A percentile compares a stretch with the other conserved stretches of the same genome.
These are phyloP conservation scores for Sphagnum magellanicum DNA, from an alignment of 228 moss, liverwort and hornwort genomes.

Conservation along the genomic window DNA sequence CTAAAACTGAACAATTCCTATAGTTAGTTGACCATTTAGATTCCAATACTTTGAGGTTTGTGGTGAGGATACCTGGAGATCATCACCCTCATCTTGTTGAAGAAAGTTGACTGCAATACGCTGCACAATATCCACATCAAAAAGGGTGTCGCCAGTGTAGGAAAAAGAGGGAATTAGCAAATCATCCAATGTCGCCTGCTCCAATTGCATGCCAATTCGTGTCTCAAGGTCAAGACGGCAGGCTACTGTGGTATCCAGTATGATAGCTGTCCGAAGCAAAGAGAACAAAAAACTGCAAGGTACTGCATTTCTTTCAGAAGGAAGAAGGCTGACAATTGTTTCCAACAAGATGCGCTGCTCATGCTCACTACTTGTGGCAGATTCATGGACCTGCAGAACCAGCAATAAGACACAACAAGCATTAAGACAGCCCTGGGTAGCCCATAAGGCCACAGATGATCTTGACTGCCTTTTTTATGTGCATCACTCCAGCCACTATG, in stretches of 20 bases:
- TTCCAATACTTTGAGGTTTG: no score
- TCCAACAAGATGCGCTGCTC: conserved; percentile 57
- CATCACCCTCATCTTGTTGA: conserved; percentile 51
- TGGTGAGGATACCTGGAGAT: conserved; percentile 28
- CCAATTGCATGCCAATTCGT: conserved; percentile 58
- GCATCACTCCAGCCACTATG: no score
- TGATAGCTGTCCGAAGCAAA: conserved; percentile 43
- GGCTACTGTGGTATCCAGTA: conserved; percentile 46
- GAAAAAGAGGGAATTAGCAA: conserved; percentile 43
- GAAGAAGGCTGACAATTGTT: conserved; percentile 50
- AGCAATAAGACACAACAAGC: neutral
- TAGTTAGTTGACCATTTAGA: no score
- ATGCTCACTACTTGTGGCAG: conserved; percentile 58
- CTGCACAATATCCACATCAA: conserved; percentile 63
- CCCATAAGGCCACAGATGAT: no score
- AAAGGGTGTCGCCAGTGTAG: conserved; percentile 48
- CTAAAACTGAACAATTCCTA: no score
- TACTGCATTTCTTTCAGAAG: conserved; percentile 38
- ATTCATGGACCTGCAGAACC: conserved; percentile 43
- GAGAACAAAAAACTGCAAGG: conserved; percentile 58
- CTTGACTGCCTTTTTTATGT: no score
- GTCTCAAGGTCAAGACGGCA: conserved; percentile 58
- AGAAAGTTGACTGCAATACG: conserved; percentile 62
- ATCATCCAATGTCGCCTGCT: conserved; percentile 55
- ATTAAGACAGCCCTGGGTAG: no score